These are phyloP conservation scores for Teratosphaeriaceae sp. DNA, from an alignment of 2,329 filamentous ascomycete genomes.

Conservation along the genomic window DNA sequence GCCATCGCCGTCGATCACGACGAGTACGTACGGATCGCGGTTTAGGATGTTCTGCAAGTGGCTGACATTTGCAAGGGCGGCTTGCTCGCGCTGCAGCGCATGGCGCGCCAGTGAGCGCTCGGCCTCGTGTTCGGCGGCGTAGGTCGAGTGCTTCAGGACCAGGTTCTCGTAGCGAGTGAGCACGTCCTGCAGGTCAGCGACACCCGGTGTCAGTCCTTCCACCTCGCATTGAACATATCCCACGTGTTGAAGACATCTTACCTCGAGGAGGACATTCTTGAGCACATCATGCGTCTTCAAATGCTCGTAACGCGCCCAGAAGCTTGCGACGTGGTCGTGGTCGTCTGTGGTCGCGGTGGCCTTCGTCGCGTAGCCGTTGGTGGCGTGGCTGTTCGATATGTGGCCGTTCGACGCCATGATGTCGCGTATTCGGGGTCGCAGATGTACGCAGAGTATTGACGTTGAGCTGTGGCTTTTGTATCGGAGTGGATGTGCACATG, in stretches of 20 bases:
- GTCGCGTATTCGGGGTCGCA: no score
- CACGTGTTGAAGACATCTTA: slow-evolving; percentile 9
- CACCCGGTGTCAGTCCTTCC: neutral
- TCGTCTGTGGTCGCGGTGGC: neutral
- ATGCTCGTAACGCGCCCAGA: slow-evolving; percentile 28
- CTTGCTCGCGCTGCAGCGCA: slow-evolving; percentile 1
- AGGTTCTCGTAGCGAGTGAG: slow-evolving; percentile 35
- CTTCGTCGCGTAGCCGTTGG: slow-evolving; percentile 1
- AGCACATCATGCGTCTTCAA: slow-evolving; percentile 23
- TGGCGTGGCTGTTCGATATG: slow-evolving; percentile 1
- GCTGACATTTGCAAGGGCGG: slow-evolving; percentile 4
- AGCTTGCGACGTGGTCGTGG: slow-evolving; percentile 6
- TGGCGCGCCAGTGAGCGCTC: slow-evolving; percentile 15
- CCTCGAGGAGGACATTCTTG: slow-evolving; percentile 29
- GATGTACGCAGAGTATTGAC: no score
- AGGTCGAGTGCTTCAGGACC: slow-evolving; percentile 24
- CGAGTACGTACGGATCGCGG: slow-evolving; percentile 52
- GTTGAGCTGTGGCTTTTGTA: no score
- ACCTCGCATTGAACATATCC: neutral
- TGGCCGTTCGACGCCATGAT: slow-evolving; percentile 1
- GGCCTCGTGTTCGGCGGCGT: slow-evolving; percentile 21
- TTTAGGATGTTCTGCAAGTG: slow-evolving; percentile 22
- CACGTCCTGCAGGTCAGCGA: slow-evolving; percentile 29
- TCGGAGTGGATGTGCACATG: no score
- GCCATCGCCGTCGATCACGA: slow-evolving; percentile 57